Conservation (phyloP, 2,329 filamentous ascomycete genomes). For the Colletotrichum spaethianum region DNA sequence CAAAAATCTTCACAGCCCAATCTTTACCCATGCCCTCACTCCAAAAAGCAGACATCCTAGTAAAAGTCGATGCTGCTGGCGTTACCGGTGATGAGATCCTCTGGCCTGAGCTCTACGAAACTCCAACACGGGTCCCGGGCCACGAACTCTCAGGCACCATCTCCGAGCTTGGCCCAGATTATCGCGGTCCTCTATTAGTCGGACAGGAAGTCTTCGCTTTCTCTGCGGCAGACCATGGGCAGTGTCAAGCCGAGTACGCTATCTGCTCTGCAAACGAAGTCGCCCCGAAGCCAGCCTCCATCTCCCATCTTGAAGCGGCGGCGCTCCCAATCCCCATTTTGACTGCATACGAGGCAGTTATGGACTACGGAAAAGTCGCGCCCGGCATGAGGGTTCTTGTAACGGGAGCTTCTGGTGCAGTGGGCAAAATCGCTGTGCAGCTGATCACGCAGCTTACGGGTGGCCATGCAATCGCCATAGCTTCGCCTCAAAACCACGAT, state of each 20-base stretch:
- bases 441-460: slow-evolving; percentile 43
- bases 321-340: slow-evolving; percentile 51
- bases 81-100: slow-evolving; percentile 52
- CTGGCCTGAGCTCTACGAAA: slow-evolving; percentile 52
- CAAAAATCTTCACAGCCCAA: slow-evolving; percentile 39
- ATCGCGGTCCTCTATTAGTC: slow-evolving; percentile 41
- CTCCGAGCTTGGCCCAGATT: slow-evolving; percentile 45
- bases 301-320: slow-evolving; percentile 47
- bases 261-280: slow-evolving; percentile 42
- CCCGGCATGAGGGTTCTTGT: slow-evolving; percentile 45
- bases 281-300: slow-evolving; percentile 43
- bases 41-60: slow-evolving; percentile 44
- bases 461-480: slow-evolving; percentile 48
- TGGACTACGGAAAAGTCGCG: not conserved
- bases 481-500: slow-evolving; percentile 43
- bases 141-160: slow-evolving; percentile 54
- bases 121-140: slow-evolving; percentile 49
- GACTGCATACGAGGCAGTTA: slow-evolving; percentile 45
- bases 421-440: slow-evolving; percentile 49
- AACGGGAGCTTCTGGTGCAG: slow-evolving; percentile 50
- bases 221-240: slow-evolving; percentile 43
- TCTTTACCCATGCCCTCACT: slow-evolving; percentile 43
- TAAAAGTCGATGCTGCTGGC: slow-evolving; percentile 51
- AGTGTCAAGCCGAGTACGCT: slow-evolving; percentile 49
- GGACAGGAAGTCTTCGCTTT: slow-evolving; percentile 49